A percentile compares a stretch with the other conserved stretches of the same genome.
Evolutionary conservation across 1,139 yeast genomes (phyloP).

Genomic region (Suhomyces anneliseae): DNA sequence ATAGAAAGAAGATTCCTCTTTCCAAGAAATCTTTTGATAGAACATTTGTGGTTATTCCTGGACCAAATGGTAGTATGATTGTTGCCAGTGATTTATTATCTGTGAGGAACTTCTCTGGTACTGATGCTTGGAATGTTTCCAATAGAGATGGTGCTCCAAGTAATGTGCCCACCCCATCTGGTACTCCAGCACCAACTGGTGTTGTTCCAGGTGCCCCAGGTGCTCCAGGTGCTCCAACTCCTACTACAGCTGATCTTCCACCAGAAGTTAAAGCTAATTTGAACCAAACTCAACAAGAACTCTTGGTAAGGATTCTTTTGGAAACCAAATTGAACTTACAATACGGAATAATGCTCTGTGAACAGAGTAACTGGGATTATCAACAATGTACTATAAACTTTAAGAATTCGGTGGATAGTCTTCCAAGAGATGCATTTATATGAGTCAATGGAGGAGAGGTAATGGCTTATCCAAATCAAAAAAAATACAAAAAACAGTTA

Average conservation of each 20-base stretch:
- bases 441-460: neutral
- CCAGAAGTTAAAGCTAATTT: constrained; percentile 56
- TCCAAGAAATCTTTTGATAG: constrained; percentile 83
- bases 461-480: no score
- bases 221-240: constrained; percentile 16
- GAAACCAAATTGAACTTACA: constrained; percentile 78
- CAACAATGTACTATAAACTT: constrained; percentile 70
- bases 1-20: constrained; percentile 43
- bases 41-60: constrained; percentile 75
- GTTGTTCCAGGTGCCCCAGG: constrained; percentile 7
- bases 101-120: constrained; percentile 61
- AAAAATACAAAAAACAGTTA: no score
- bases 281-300: constrained; percentile 59
- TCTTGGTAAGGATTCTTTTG: constrained; percentile 61
- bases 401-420: constrained; percentile 54
- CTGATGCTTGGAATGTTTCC: constrained; percentile 54
- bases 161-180: constrained; percentile 10
- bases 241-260: constrained; percentile 43
- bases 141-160: constrained; percentile 9
- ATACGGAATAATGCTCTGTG: constrained; percentile 80
- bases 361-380: constrained; percentile 86
- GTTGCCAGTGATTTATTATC: constrained; percentile 82
- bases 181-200: constrained; percentile 6
- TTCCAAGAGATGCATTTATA: constrained; percentile 45
- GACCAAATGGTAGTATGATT: constrained; percentile 65